These are phyloP conservation scores for Globisporangium spiculum DNA, from an alignment of 352 stramenopile species.

Conservation along the genomic window DNA sequence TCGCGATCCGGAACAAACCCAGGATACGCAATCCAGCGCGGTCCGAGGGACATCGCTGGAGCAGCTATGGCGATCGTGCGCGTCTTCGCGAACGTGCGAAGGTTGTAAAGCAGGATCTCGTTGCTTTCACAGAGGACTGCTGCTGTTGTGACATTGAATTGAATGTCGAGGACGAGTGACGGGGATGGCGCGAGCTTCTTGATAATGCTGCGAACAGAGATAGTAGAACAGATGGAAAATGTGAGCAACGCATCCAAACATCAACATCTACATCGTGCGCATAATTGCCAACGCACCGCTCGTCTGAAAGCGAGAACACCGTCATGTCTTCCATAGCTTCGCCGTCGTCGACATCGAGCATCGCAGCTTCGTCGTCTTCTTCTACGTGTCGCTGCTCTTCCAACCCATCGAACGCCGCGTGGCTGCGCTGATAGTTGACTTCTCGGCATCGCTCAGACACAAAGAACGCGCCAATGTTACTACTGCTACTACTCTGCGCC, in stretches of 20 bases:
- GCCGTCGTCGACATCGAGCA: constrained; percentile 27
- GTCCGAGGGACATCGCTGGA: constrained; percentile 59
- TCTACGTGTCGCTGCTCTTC: constrained; percentile 28
- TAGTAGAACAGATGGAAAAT: background rate
- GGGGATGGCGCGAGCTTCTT: constrained; percentile 50
- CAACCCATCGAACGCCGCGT: constrained; percentile 15
- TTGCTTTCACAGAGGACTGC: constrained; percentile 66
- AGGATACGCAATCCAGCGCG: constrained; percentile 70
- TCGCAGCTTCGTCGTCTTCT: constrained; percentile 36
- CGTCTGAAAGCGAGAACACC: constrained; percentile 46
- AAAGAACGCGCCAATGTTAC: constrained; percentile 37
- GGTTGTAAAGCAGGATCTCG: constrained; percentile 66
- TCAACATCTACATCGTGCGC: background rate
- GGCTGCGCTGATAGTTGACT: constrained; percentile 25
- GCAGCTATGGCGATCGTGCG: constrained; percentile 49
- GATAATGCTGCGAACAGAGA: constrained; percentile 32
- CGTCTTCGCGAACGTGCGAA: constrained; percentile 42
- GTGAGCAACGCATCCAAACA: background rate
- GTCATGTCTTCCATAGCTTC: constrained; percentile 47
- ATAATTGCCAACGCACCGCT: constrained; percentile 28
- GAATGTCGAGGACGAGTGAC: constrained; percentile 65
- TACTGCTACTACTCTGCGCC: background rate
- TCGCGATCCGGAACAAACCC: constrained; percentile 30
- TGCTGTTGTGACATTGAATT: constrained; percentile 51
- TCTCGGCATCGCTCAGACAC: constrained; percentile 46